Base-by-base conservation (phyloP, 1,139 yeast genomes). In the Saccharomyces hybrid region DNA sequence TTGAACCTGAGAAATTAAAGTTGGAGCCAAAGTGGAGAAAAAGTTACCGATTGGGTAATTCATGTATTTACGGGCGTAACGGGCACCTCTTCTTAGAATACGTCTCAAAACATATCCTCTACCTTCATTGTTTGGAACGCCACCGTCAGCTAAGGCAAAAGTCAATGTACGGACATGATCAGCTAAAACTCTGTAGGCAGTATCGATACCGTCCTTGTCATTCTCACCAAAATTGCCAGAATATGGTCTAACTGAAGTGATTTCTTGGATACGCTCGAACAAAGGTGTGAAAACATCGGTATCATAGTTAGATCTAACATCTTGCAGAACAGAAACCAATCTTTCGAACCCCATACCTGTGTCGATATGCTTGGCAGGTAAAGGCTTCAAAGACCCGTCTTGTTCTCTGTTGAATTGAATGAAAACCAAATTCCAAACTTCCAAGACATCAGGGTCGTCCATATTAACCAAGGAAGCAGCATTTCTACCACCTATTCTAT, bases 301-400 rank as follows among this genome's bases (percentile, higher is more conserved):
- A 72, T 93, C 99, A 72, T 93, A 93, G 75, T 93, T 93, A 53
- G 97, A 90, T 62, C 80, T 76, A 68, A 87, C 91, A 73, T 89
- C 83, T 75, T 95, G 99, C 69, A 93, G 80, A 56, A 93, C 84
- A 5, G 97, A 89, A 27, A 93, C 99, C 68, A 93, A 81, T 74
- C 99, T 84, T 77, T 93, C 99, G 67, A 91, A 93, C 50, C 99
- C 99, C 90, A 93, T 81, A 74, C 99, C 99, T 31, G 99, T 93
- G 70, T 93, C 99, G 60, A 93, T 83, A 71, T 93, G 99, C 74
- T 90, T 85, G 53, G 90, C 89, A 50, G 99, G 99, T 66, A 93
- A 79, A 5, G 91, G 73, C 70, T 80, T 85, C 72, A 93, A 80
- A 38, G 86, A 75, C n/a, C 87, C 82, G 70, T 87, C 95, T 14